Evolutionary conservation across 75 land plant species (phyloP).

Genomic region (Cupressus sempervirens): DNA sequence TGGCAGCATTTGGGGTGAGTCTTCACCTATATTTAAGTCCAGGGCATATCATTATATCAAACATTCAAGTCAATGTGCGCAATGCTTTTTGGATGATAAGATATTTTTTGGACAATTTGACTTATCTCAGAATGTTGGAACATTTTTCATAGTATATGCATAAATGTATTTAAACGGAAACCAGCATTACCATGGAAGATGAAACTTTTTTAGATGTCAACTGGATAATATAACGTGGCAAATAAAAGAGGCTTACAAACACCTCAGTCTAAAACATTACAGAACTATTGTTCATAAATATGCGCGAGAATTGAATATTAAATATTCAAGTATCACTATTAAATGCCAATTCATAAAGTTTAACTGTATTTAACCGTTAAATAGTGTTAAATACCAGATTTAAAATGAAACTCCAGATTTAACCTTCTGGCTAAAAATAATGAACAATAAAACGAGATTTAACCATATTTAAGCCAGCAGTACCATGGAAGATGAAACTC

Average conservation of each 20-base stretch:
- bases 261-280: not conserved
- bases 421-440: not conserved
- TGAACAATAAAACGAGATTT: not conserved
- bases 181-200: not conserved
- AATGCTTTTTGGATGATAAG: not conserved
- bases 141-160: not conserved
- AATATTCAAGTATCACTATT: too few species aligned
- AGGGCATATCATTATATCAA: not conserved
- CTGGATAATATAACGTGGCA: not conserved
- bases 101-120: not conserved
- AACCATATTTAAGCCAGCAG: too few species aligned
- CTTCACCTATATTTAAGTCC: conserved; percentile 2
- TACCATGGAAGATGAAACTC: too few species aligned
- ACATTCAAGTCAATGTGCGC: not conserved
- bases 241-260: not conserved
- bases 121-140: not conserved
- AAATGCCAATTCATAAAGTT: too few species aligned
- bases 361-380: too few species aligned
- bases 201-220: not conserved
- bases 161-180: not conserved
- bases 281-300: not conserved
- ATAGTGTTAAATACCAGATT: too few species aligned
- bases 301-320: not conserved
- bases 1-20: conserved; percentile 94
- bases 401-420: too few species aligned